Evolutionary conservation across 495 filamentous ascomycete genomes (phyloP).

Genomic region (Aspergillus carlsbadensis): DNA sequence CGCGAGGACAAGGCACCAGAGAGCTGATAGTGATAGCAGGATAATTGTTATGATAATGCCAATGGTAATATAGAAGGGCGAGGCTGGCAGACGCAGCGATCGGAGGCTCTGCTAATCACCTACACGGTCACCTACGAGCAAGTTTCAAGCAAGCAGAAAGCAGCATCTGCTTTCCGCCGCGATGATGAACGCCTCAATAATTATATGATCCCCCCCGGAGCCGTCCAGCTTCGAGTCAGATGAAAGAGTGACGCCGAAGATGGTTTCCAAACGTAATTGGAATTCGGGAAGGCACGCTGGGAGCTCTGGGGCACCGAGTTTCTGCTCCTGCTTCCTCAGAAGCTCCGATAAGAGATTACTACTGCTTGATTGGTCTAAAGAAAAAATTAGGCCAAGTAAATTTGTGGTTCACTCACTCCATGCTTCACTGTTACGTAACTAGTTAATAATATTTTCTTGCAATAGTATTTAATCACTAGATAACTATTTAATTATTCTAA

Average conservation of each 20-base stretch:
- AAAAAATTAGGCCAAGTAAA: too few species aligned
- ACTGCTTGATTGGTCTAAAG: conserved; percentile 31
- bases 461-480: not conserved
- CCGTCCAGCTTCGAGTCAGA: not conserved
- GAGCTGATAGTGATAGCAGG: conserved; percentile 1
- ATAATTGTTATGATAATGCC: conserved; percentile 14
- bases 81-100: conserved; percentile 4
- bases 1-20: not conserved
- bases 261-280: conserved; percentile 34
- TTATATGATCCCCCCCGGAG: not conserved
- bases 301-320: too few species aligned
- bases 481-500: not conserved
- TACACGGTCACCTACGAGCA: too few species aligned
- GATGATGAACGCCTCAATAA: not conserved
- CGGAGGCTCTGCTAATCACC: conserved; percentile 4
- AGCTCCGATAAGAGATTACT: conserved; percentile 21
- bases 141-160: not conserved
- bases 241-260: not conserved
- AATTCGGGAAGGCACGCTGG: conserved; percentile 2
- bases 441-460: conserved; percentile 2
- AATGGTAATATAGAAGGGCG: conserved; percentile 9
- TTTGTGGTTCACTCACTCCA: too few species aligned
- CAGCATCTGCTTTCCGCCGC: not conserved
- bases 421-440: conserved; percentile 14
- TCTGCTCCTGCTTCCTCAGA: conserved; percentile 2